These are phyloP conservation scores for Entamoeba invadens DNA, from an alignment of 208 protist genomes.

Conservation along the genomic window DNA sequence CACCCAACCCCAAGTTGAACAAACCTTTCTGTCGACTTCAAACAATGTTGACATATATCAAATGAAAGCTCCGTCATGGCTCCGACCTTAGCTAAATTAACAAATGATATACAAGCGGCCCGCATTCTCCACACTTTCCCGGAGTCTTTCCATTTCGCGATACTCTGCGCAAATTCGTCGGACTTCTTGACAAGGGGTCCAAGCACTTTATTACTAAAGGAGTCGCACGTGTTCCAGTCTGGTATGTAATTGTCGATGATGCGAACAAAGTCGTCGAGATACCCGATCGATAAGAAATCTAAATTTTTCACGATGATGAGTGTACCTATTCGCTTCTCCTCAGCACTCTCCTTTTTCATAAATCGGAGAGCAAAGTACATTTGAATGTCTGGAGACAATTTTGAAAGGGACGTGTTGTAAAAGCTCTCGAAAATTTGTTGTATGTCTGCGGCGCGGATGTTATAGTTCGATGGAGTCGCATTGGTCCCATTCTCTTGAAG, in stretches of 20 bases:
- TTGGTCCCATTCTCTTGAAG: not conserved
- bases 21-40: not conserved
- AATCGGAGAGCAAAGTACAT: not conserved
- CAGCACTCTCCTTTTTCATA: not conserved
- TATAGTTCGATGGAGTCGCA: not conserved
- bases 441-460: not conserved
- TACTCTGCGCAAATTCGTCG: not conserved
- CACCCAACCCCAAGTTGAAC: not conserved
- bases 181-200: not conserved
- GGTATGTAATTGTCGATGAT: not conserved
- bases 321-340: not conserved
- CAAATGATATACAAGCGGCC: not conserved
- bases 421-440: not conserved
- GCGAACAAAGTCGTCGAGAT: not conserved
- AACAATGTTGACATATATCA: not conserved
- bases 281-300: not conserved
- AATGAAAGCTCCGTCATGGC: not conserved
- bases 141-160: not conserved
- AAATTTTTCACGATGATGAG: not conserved
- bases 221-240: not conserved
- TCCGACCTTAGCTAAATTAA: not conserved
- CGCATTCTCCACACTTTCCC: not conserved
- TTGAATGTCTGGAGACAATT: not conserved
- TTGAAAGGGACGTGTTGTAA: not conserved
- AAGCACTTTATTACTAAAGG: not conserved